Evolutionary conservation across 257 asterid genomes (phyloP).

Genomic region (Linderniella brevidens): DNA sequence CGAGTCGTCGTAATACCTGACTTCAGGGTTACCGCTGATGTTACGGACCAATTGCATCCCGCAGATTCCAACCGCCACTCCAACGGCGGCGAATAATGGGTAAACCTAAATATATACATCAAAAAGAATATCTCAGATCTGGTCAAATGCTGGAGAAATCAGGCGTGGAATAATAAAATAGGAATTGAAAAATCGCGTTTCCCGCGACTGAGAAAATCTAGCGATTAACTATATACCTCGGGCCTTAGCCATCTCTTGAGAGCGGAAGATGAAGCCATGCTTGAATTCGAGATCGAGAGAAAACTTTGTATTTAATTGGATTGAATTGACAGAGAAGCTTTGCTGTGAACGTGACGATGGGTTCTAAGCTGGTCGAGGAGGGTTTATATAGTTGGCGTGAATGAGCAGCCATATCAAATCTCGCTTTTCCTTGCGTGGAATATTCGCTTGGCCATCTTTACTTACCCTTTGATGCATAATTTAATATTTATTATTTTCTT

Average conservation of each 20-base stretch:
- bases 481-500: too few species aligned
- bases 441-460: too few species aligned
- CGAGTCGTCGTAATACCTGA: slow-evolving; percentile 31
- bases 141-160: not conserved
- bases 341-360: too few species aligned
- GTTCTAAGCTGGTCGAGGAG: too few species aligned
- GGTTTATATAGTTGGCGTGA: too few species aligned
- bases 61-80: slow-evolving; percentile 80
- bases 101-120: slow-evolving; percentile 34
- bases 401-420: too few species aligned
- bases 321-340: too few species aligned
- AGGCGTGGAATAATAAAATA: not conserved
- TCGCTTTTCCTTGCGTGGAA: too few species aligned
- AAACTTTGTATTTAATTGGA: too few species aligned
- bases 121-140: slow-evolving; percentile 20
- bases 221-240: slow-evolving; percentile 28
- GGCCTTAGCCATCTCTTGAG: slow-evolving; percentile 82
- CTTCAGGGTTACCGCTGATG: slow-evolving; percentile 67
- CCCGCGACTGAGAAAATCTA: slow-evolving; percentile 10
- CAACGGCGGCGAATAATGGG: slow-evolving; percentile 79
- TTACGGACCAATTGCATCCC: slow-evolving; percentile 84
- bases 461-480: too few species aligned
- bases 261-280: slow-evolving; percentile 48
- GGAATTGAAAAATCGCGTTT: not conserved
- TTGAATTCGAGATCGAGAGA: not conserved